Evolutionary conservation across 2,329 filamentous ascomycete species (phyloP).

Genomic region (Cercospora sp.): DNA sequence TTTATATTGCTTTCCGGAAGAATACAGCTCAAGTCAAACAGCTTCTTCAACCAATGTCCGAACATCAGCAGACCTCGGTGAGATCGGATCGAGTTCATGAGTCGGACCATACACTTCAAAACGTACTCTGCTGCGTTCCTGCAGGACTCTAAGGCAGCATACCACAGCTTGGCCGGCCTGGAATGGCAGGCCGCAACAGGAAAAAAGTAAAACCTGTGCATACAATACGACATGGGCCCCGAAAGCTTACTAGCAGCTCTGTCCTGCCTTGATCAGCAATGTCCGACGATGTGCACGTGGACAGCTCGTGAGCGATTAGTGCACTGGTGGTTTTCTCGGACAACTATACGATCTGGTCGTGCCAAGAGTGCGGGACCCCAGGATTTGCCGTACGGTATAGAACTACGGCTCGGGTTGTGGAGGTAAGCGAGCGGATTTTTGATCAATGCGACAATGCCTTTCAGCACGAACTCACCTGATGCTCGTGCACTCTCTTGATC

Average conservation of each 20-base stretch:
- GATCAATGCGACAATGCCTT: background rate
- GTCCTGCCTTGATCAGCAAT: background rate
- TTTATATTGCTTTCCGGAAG: background rate
- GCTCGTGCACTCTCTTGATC: too few relatives aligned
- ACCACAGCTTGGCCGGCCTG: background rate
- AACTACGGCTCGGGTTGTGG: background rate
- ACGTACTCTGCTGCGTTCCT: background rate
- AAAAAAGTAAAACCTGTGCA: background rate
- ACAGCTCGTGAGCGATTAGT: background rate
- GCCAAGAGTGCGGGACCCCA: background rate
- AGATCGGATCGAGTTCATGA: background rate
- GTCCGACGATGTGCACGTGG: background rate
- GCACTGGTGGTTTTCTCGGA: background rate
- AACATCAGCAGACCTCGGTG: background rate
- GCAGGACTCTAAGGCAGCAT: background rate
- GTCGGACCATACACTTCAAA: background rate
- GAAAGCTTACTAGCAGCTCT: background rate
- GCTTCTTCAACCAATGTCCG: background rate
- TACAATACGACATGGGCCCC: background rate
- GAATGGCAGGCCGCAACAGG: background rate
- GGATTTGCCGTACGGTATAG: background rate
- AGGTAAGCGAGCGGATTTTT: background rate
- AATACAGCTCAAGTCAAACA: background rate
- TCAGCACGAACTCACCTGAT: background rate
- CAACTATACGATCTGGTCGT: background rate